phyloP scores from a whole-genome alignment of 768 basidiomycete genomes.

The Peribolospora baueri region DNA sequence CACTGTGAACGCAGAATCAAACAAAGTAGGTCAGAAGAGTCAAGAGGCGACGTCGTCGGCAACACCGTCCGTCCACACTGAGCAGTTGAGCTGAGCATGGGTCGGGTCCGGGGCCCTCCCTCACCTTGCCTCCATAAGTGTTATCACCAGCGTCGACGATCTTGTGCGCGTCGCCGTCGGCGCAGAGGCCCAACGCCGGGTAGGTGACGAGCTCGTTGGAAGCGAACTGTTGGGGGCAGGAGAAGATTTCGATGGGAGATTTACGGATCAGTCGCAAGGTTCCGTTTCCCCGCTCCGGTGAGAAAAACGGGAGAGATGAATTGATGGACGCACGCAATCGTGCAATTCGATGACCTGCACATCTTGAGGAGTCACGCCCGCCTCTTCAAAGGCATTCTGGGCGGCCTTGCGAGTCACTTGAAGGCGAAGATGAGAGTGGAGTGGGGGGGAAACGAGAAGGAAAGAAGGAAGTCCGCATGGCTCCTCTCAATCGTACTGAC shows the following conservation, averaged over 20 bases:
- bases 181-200: conserved; percentile 50
- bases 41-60: too few species aligned
- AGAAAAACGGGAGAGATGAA: conserved; percentile 20
- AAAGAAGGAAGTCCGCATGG: too few species aligned
- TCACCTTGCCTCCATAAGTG: conserved; percentile 21
- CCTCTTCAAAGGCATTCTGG: conserved; percentile 42
- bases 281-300: neutral
- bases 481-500: too few species aligned
- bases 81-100: too few species aligned
- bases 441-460: too few species aligned
- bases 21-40: neutral
- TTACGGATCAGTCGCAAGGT: neutral
- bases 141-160: conserved; percentile 53
- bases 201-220: conserved; percentile 46
- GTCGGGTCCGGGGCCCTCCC: too few species aligned
- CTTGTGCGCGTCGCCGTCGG: conserved; percentile 40
- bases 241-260: too few species aligned
- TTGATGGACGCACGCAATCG: conserved; percentile 64
- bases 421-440: too few species aligned
- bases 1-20: conserved; percentile 34
- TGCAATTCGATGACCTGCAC: conserved; percentile 70
- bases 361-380: conserved; percentile 47
- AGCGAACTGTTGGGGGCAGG: neutral
- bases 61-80: too few species aligned
- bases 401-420: conserved; percentile 45